Evolutionary conservation across 345 rosid species (phyloP).

Genomic region (Clarkia xantiana): DNA sequence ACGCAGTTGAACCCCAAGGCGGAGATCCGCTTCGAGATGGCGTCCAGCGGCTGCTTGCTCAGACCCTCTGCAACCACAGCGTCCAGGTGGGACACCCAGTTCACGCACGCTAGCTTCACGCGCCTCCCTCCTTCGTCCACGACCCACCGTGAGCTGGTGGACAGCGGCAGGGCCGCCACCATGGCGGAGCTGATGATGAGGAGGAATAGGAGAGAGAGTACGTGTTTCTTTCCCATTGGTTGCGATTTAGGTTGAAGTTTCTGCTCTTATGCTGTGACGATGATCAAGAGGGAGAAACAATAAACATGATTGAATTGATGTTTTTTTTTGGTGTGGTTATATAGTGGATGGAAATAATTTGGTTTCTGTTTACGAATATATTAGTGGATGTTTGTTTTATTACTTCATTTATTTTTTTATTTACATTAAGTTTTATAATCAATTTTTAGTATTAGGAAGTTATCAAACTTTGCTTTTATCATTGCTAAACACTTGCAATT

Average conservation of each 20-base stretch:
- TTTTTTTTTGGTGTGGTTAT: too few relatives aligned
- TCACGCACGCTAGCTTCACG: constrained; percentile 54
- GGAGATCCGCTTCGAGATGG: constrained; percentile 21
- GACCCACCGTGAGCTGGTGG: constrained; percentile 50
- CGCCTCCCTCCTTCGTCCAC: constrained; percentile 33
- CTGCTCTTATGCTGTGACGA: too few relatives aligned
- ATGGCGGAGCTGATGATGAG: constrained; percentile 10
- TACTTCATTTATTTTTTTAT: too few relatives aligned
- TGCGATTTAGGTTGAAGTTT: background rate
- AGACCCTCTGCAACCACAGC: constrained; percentile 70
- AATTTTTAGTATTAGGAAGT: too few relatives aligned
- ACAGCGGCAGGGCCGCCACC: constrained; percentile 30
- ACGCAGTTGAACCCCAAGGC: constrained; percentile 64
- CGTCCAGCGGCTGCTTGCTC: constrained; percentile 47
- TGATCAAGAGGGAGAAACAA: too few relatives aligned
- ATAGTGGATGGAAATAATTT: too few relatives aligned
- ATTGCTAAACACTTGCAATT: too few relatives aligned
- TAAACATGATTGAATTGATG: too few relatives aligned
- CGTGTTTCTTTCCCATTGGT: background rate
- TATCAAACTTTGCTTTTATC: too few relatives aligned
- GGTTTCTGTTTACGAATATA: too few relatives aligned
- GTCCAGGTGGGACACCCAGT: constrained; percentile 66
- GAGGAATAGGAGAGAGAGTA: constrained; percentile 1
- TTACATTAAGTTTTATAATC: too few relatives aligned
- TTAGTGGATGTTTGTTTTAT: too few relatives aligned